These are phyloP conservation scores for Stagonosporopsis tanaceti DNA, from an alignment of 2,329 filamentous ascomycete species.

Conservation along the genomic window DNA sequence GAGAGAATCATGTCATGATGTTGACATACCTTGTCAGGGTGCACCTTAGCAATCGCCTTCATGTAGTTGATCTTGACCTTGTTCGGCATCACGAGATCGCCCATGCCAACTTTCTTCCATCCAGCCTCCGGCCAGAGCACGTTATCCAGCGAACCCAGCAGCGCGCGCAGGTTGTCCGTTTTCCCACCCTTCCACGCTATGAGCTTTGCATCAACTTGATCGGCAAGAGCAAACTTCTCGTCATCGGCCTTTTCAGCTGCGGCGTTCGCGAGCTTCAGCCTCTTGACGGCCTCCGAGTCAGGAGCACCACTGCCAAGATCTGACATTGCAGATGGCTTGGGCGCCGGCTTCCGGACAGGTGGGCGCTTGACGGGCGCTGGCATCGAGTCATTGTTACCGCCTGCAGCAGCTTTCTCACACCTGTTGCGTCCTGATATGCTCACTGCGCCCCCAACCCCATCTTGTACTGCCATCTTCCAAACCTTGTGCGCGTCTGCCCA, in stretches of 20 bases:
- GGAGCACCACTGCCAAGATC: constrained; percentile 56
- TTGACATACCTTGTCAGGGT: constrained; percentile 88
- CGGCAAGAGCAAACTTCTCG: constrained; percentile 88
- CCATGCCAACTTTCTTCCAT: constrained; percentile 97
- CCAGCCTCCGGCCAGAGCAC: constrained; percentile 92
- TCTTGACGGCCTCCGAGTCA: constrained; percentile 77
- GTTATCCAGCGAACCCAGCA: constrained; percentile 84
- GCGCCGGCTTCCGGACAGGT: constrained; percentile 39
- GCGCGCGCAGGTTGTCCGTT: constrained; percentile 86
- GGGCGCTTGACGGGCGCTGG: constrained; percentile 33
- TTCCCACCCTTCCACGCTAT: constrained; percentile 88
- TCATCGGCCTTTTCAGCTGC: constrained; percentile 87
- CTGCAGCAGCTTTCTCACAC: constrained; percentile 81
- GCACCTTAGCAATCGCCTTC: constrained; percentile 98
- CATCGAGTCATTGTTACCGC: constrained; percentile 28
- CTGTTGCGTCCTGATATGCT: constrained; percentile 86
- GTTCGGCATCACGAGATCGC: constrained; percentile 88
- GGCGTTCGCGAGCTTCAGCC: constrained; percentile 82
- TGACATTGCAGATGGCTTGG: constrained; percentile 53
- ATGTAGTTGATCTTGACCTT: constrained; percentile 98
- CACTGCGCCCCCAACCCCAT: constrained; percentile 82
- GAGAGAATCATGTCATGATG: too few species aligned
- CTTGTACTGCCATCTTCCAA: constrained; percentile 85
- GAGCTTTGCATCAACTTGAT: constrained; percentile 83
- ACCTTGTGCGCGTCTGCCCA: constrained; percentile 83